phyloP scores from a whole-genome alignment of 805 yeast genomes.

The Naumovozyma baii region DNA sequence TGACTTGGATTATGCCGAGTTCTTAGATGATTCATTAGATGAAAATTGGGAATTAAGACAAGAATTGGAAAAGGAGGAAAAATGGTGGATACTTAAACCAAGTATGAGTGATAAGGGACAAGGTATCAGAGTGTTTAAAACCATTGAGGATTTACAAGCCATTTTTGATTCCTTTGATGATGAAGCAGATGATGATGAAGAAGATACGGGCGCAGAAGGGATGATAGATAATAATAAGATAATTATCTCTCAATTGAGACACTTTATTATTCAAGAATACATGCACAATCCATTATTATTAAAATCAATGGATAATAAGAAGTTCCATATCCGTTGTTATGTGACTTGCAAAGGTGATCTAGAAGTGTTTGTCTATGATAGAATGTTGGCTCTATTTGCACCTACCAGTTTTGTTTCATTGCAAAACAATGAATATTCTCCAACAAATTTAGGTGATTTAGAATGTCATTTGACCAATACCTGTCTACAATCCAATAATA shows the following conservation, averaged over 20 bases:
- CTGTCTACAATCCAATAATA: slow-evolving; percentile 60
- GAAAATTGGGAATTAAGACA: slow-evolving; percentile 83
- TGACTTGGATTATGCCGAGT: slow-evolving; percentile 93
- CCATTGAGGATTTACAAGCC: slow-evolving; percentile 68
- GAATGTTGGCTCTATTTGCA: slow-evolving; percentile 79
- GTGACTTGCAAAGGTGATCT: slow-evolving; percentile 68
- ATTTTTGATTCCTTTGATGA: slow-evolving; percentile 84
- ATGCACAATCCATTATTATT: slow-evolving; percentile 58
- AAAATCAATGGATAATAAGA: slow-evolving; percentile 48
- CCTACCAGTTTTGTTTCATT: slow-evolving; percentile 31
- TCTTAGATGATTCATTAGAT: slow-evolving; percentile 85
- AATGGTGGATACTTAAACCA: slow-evolving; percentile 86
- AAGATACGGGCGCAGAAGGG: slow-evolving; percentile 33
- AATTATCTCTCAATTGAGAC: slow-evolving; percentile 78
- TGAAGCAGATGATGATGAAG: slow-evolving; percentile 51
- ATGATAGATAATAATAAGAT: slow-evolving; percentile 46
- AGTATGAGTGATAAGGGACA: slow-evolving; percentile 97
- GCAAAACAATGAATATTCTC: slow-evolving; percentile 21
- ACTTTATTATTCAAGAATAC: slow-evolving; percentile 84
- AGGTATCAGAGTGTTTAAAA: slow-evolving; percentile 76
- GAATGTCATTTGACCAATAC: slow-evolving; percentile 88
- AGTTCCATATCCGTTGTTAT: slow-evolving; percentile 84
- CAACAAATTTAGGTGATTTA: slow-evolving; percentile 35
- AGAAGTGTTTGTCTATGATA: slow-evolving; percentile 66
- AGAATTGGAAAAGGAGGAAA: slow-evolving; percentile 52